Percentiles rank a stretch among this genome's conserved stretches.
phyloP scores from a whole-genome alignment of 441 rosid species.

The Brassica balearica region DNA sequence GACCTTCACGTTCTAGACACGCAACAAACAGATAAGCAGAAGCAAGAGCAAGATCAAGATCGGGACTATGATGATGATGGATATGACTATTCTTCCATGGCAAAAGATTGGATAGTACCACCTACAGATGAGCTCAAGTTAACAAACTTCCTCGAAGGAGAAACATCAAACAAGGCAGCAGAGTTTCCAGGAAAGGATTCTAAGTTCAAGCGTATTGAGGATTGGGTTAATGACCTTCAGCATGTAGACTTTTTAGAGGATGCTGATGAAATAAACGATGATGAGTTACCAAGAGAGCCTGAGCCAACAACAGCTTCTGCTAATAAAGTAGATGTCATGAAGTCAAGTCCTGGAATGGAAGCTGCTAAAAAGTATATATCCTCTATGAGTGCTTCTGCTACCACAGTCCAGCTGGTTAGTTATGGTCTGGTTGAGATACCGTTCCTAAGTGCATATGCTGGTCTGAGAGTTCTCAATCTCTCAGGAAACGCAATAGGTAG shows the following conservation, averaged over 20 bases:
- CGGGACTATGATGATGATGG: conserved; percentile 54
- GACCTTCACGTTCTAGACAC: conserved; percentile 55
- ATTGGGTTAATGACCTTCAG: conserved; percentile 86
- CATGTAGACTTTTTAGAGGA: conserved; percentile 63
- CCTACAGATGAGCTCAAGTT: conserved; percentile 55
- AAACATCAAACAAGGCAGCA: conserved; percentile 52
- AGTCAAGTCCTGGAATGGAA: conserved; percentile 70
- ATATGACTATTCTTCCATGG: conserved; percentile 60
- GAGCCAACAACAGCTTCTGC: conserved; percentile 43
- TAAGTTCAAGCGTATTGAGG: conserved; percentile 74
- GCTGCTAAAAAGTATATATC: conserved; percentile 78
- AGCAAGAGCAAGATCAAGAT: conserved; percentile 43
- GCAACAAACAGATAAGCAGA: conserved; percentile 47
- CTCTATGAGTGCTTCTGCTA: conserved; percentile 66
- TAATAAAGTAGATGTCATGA: conserved; percentile 57
- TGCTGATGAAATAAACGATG: conserved; percentile 44
- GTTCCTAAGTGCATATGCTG: conserved; percentile 72
- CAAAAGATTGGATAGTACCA: conserved; percentile 79
- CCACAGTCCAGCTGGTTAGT: conserved; percentile 78
- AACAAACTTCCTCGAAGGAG: conserved; percentile 50
- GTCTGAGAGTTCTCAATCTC: conserved; percentile 85
- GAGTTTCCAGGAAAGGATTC: conserved; percentile 64
- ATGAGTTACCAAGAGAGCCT: conserved; percentile 45
- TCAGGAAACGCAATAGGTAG: conserved; percentile 88
- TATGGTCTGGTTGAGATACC: conserved; percentile 80